Conservation (phyloP, 306 rosid genomes). For the Corylus heterophylla region DNA sequence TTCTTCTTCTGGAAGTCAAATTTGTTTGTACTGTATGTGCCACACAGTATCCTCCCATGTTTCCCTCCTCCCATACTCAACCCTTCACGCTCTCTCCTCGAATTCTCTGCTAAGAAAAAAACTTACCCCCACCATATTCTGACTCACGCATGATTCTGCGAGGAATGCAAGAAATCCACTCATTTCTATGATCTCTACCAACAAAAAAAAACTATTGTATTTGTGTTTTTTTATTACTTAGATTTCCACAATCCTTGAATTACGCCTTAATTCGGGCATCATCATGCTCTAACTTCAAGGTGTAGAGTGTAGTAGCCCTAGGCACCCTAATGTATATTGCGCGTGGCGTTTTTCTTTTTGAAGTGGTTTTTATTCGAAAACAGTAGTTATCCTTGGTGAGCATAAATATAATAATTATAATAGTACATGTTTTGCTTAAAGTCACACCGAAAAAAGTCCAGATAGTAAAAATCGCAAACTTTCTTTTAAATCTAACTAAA, state of each 20-base stretch:
- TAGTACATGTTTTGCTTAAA: no score
- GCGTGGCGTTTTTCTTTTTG: no score
- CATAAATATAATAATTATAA: no score
- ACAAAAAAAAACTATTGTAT: no score
- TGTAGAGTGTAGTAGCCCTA: constrained; percentile 25
- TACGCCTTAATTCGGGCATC: constrained; percentile 65
- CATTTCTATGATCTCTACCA: no score
- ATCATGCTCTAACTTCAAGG: constrained; percentile 44
- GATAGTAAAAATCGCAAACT: no score
- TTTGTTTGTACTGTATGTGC: constrained; percentile 52
- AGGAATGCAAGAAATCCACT: not conserved
- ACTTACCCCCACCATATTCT: not conserved
- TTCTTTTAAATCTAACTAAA: no score
- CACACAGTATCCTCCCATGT: constrained; percentile 48
- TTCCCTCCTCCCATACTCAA: constrained; percentile 54
- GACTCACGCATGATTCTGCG: constrained; percentile 28
- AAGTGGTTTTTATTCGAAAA: no score
- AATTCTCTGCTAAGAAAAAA: constrained; percentile 25
- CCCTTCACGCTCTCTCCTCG: constrained; percentile 33
- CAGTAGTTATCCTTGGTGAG: no score
- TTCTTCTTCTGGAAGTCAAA: constrained; percentile 22
- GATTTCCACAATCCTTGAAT: constrained; percentile 77
- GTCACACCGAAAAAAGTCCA: no score
- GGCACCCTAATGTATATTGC: not conserved
- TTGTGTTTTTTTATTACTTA: constrained; percentile 18